Conservation (phyloP, 306 rosid species). For the Biancaea sappan region DNA sequence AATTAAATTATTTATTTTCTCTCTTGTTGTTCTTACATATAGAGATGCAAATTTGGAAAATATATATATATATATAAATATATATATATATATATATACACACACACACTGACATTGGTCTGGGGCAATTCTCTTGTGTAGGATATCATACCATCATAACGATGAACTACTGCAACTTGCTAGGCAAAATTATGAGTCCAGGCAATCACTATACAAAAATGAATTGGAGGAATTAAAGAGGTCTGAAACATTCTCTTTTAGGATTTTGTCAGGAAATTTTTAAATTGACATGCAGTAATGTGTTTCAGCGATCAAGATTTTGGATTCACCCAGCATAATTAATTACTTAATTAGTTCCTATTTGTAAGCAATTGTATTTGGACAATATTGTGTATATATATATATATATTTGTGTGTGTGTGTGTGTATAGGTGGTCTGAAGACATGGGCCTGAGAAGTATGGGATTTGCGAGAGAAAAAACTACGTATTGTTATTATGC, state of each 20-base stretch:
- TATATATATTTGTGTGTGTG: no score
- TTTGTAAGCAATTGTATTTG: not conserved
- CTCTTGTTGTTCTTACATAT: not conserved
- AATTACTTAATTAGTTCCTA: not conserved
- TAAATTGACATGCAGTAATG: not conserved
- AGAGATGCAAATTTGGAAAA: not conserved
- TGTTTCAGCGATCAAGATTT: no score
- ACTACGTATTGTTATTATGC: constrained; percentile 56
- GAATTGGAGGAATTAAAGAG: constrained; percentile 51
- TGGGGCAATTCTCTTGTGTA: constrained; percentile 25
- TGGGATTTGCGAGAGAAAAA: constrained; percentile 73
- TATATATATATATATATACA: no score
- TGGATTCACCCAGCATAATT: no score
- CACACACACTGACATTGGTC: no score
- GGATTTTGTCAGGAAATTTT: not conserved
- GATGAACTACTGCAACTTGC: constrained; percentile 50
- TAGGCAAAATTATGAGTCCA: constrained; percentile 34
- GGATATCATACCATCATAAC: constrained; percentile 36
- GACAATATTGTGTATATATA: no score
- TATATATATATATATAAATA: no score
- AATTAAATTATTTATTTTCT: not conserved
- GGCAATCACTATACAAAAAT: constrained; percentile 45
- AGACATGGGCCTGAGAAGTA: constrained; percentile 38
- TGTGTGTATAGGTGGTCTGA: constrained; percentile 43
- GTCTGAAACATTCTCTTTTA: constrained; percentile 12